Base-by-base conservation (phyloP, 2,329 filamentous ascomycete genomes). In the Bipolaris oryzae region DNA sequence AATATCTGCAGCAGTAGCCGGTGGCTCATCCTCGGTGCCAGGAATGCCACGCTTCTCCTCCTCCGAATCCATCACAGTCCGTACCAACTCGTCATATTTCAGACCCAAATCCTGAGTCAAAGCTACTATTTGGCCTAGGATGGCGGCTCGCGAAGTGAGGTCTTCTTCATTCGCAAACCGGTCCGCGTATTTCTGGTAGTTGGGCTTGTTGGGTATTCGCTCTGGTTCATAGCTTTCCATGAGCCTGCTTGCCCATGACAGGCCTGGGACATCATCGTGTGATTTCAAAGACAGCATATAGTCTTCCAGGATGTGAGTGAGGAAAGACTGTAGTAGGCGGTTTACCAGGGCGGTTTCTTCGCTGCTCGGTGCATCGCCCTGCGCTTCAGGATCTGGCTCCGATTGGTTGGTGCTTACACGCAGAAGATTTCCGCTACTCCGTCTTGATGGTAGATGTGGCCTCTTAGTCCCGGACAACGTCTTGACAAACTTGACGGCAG, bases 221-320 rank as follows among this genome's bases (percentile, higher is more conserved):
- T 85, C 82, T 0, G 90, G 89, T 50, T 85, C 81, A 61, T 87
- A 85, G 57, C 84, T 87, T 74, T 94, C 90, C 60, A 90, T 81
- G 53, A 92, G 74, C 48, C 90, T 74, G 60, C 75, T 81, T 5
- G 78, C 77, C 81, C 81, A 83, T 2, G 79, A 78, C 45, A 83
- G 69, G 5, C 81, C 81, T 1, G 81, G 79, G 5, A 81, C 76
- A 65, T 82, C 80, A 20, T 80, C 78, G 5, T 72, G 68, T 3
- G 76, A 73, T 3, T 71, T 69, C 16, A 83, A 62, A 6, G 78
- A 77, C n/a, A 84, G 86, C 58, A 91, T 82, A 63, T 91, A 94
- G 43, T 88, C 84, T 71, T 93, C 90, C 10, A 93, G 77, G 16
- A 93, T 78, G 70, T 90, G 89, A 0, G 89, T 91, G n/a, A 91